Evolutionary conservation across 805 yeast species (phyloP), one percentile per base, ranked within the genome.

Genomic region (Babjeviella inositovora): DNA sequence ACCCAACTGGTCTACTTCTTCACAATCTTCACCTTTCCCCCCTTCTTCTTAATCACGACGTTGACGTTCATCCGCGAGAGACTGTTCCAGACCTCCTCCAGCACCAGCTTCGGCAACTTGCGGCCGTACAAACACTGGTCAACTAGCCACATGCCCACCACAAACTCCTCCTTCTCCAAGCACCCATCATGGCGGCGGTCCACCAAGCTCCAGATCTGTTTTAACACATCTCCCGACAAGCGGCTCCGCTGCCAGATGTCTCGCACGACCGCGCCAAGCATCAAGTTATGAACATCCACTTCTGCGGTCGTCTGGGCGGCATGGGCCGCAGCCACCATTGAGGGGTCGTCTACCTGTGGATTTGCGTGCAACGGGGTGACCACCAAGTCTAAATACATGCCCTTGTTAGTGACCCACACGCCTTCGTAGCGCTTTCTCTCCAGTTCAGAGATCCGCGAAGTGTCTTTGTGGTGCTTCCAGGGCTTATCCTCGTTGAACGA

Each of bases 121-220:
- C 93, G 58, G 0, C 98, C 98, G 41, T 87, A 90, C 8, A 90
- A 55, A 41, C 95, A 80, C 47, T 90, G 98, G 45, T 90, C 99
- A 2, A 90, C 85, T 4, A 85, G 48, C 98, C 98, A 90, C 77
- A 80, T 85, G 0, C 98, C 98, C n/a, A 85, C 87, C 15, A 87
- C 51, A 37, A 90, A 90, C 32, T 85, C 87, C 17, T 70, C 73
- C 30, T 80, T 66, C 33, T 72, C 75, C 25, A 90, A 51, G 1
- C 79, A 66, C 0, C 93, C 93, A 41, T 77, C 90, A 21, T 53
- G 45, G 33, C 70, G 44, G 26, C 49, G 59, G 40, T 65, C 81
- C 5, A 85, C 87, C 35, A 75, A 54, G 22, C 69, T 64, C 82
- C 82, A 81, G 14, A 73, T 71, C 23, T 66, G 62, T n/a, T n/a